Conservation (phyloP, 1,284 basidiomycete species). For the Stygiomarasmius scandens region DNA sequence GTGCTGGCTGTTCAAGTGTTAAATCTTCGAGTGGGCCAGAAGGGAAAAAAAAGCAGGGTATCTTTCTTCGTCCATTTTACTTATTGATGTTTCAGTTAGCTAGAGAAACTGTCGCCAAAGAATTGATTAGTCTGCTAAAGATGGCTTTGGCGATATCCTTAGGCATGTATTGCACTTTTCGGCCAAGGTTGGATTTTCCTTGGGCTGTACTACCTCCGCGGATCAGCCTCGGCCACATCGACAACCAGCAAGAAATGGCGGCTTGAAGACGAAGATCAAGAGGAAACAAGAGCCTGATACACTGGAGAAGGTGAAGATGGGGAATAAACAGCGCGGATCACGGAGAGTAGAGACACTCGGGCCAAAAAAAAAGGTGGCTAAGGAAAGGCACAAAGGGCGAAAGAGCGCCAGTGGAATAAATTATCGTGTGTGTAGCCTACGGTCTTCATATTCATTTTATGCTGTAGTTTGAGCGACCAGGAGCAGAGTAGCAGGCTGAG, state of each 20-base stretch:
- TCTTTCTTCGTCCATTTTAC: too few species aligned
- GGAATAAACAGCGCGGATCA: constrained; percentile 45
- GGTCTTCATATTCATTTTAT: too few species aligned
- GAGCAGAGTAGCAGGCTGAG: too few species aligned
- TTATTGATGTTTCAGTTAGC: too few species aligned
- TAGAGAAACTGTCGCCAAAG: constrained; percentile 94
- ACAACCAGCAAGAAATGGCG: constrained; percentile 49
- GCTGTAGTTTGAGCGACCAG: background rate
- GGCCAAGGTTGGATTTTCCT: constrained; percentile 93
- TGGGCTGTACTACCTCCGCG: constrained; percentile 96
- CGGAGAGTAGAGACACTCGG: constrained; percentile 69
- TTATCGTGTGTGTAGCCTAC: constrained; percentile 39
- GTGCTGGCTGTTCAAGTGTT: too few species aligned
- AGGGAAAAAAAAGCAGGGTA: constrained; percentile 99
- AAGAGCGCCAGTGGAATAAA: constrained; percentile 70
- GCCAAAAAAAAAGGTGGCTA: constrained; percentile 64
- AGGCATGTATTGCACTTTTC: constrained; percentile 98
- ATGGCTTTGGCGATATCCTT: constrained; percentile 96
- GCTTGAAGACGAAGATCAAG: constrained; percentile 44
- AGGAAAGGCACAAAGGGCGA: constrained; percentile 70
- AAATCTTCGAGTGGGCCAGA: constrained; percentile 88
- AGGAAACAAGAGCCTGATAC: constrained; percentile 37
- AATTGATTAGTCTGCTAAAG: constrained; percentile 97
- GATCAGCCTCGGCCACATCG: constrained; percentile 60
- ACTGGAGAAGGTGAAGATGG: constrained; percentile 29